Conservation (phyloP, 768 basidiomycete species). For the Mycena epipterygia region DNA sequence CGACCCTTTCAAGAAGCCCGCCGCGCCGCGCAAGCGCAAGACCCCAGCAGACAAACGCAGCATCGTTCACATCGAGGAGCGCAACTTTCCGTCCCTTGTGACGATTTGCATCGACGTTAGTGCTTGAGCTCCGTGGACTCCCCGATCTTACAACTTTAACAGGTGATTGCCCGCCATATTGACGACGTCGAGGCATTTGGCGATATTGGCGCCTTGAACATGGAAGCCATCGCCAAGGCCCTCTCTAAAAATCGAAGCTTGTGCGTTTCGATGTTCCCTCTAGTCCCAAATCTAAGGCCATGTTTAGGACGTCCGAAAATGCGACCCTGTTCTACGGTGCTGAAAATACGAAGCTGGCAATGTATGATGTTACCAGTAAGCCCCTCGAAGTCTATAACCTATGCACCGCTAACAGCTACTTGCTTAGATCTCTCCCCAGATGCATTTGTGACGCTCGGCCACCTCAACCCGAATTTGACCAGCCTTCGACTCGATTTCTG, state of each 20-base stretch:
- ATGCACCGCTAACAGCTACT: neutral
- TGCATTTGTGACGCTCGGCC: conserved; percentile 77
- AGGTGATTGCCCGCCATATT: conserved; percentile 90
- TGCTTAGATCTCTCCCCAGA: conserved; percentile 78
- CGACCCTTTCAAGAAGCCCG: conserved; percentile 90
- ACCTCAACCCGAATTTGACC: conserved; percentile 88
- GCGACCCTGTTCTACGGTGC: conserved; percentile 88
- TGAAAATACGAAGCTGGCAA: conserved; percentile 71
- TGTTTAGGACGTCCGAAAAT: conserved; percentile 79
- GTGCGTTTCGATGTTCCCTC: conserved; percentile 61
- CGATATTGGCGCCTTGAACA: conserved; percentile 87
- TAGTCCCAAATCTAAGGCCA: conserved; percentile 12
- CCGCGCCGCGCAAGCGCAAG: conserved; percentile 72
- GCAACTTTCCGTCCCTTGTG: conserved; percentile 77
- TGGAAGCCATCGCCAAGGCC: conserved; percentile 87
- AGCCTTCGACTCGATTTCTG: conserved; percentile 87
- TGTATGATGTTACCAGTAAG: conserved; percentile 95
- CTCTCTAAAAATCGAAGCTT: conserved; percentile 85
- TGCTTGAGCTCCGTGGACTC: neutral
- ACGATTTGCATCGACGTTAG: conserved; percentile 85
- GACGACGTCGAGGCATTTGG: conserved; percentile 92
- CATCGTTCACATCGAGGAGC: conserved; percentile 78
- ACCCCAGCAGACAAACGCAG: conserved; percentile 75
- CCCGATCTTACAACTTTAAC: neutral
- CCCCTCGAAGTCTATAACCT: conserved; percentile 11